Conservation (phyloP, 2,329 filamentous ascomycete genomes). For the Ilyonectria sp. region DNA sequence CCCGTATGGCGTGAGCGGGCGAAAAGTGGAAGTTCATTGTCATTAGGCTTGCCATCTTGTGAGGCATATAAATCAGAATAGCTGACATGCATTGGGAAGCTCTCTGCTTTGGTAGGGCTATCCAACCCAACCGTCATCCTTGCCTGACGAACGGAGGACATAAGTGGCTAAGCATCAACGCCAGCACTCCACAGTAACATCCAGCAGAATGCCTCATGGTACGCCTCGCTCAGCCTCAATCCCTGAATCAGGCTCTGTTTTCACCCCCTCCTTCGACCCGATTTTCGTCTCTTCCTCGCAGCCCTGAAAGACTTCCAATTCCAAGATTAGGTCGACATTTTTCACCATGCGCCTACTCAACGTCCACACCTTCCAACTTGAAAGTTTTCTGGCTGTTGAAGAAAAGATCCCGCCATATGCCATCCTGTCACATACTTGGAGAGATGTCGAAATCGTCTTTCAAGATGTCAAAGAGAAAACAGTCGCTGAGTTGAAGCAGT, state of each 20-base stretch:
- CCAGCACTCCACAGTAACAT: neutral
- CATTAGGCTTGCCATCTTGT: no score
- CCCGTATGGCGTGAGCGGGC: no score
- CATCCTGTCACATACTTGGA: conserved; percentile 57
- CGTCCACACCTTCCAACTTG: conserved; percentile 36
- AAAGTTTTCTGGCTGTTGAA: conserved; percentile 41
- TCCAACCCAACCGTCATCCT: no score
- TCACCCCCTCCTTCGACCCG: neutral
- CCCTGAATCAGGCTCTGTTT: neutral
- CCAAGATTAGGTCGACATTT: neutral
- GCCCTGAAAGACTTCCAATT: no score
- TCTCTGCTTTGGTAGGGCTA: no score
- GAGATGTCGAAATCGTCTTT: conserved; percentile 48
- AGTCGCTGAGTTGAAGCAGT: neutral
- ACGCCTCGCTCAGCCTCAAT: neutral
- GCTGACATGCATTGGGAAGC: no score
- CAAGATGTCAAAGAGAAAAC: conserved; percentile 41
- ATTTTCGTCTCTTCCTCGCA: neutral
- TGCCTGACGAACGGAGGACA: no score
- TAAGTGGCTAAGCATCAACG: no score
- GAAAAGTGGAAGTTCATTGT: no score
- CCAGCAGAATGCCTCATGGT: neutral
- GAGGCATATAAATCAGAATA: no score
- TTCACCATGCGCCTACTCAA: conserved; percentile 50
- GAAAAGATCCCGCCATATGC: conserved; percentile 47